phyloP scores from a whole-genome alignment of 805 yeast genomes.

The Suhomyces sp. region DNA sequence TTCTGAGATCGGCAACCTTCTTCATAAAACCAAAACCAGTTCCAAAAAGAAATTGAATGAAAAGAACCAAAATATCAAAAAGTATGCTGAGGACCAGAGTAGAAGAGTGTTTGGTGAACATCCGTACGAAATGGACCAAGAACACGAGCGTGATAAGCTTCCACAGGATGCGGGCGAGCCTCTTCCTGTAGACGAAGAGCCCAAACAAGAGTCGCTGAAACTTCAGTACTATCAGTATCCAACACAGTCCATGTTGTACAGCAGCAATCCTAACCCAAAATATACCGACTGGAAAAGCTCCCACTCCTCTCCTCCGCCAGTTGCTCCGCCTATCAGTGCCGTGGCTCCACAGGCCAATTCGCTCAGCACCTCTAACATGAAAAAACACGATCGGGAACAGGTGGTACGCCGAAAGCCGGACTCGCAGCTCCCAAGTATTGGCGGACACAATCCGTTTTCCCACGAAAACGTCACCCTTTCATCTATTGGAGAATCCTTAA shows the following conservation, averaged over 20 bases:
- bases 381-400: constrained; percentile 3
- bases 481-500: neutral
- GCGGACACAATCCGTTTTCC: neutral
- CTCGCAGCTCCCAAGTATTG: neutral
- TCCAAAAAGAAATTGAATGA: neutral
- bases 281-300: neutral
- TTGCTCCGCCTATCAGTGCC: neutral
- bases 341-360: neutral
- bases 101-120: constrained; percentile 16
- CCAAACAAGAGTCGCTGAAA: constrained; percentile 3
- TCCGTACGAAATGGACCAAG: neutral
- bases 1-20: neutral
- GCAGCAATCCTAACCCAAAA: neutral
- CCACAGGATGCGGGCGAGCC: constrained; percentile 1
- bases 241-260: constrained; percentile 12
- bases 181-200: neutral
- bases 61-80: constrained; percentile 7
- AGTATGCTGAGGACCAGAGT: constrained; percentile 19
- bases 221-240: constrained; percentile 25
- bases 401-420: neutral
- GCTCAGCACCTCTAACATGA: constrained; percentile 7
- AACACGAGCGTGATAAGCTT: neutral
- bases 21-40: neutral
- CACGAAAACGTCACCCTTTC: neutral
- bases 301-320: neutral